Evolutionary conservation across 164 flowering plant genomes (phyloP).

Genomic region (Vitis rotundifolia): DNA sequence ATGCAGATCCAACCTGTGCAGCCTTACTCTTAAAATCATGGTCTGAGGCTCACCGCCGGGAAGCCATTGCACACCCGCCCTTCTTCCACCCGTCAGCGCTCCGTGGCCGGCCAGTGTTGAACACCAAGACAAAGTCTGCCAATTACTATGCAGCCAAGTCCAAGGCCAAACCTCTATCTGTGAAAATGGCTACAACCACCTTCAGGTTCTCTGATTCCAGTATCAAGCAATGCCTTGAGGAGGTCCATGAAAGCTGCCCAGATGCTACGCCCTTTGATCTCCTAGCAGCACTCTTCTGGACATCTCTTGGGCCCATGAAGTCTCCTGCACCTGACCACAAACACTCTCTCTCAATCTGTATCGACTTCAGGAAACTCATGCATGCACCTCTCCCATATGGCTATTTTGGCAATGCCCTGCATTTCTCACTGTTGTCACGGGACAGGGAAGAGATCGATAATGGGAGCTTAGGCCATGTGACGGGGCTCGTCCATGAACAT

Average conservation of each 20-base stretch:
- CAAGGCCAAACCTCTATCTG: constrained; percentile 9
- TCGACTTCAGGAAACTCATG: constrained; percentile 50
- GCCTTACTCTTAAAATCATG: constrained; percentile 60
- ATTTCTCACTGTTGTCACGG: constrained; percentile 45
- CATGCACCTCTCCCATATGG: constrained; percentile 47
- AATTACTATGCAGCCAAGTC: constrained; percentile 34
- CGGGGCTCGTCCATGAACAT: constrained; percentile 32
- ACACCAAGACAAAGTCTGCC: constrained; percentile 26
- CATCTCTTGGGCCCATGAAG: constrained; percentile 27
- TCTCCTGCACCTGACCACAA: not conserved
- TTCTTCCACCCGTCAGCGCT: constrained; percentile 37
- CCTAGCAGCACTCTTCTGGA: constrained; percentile 76
- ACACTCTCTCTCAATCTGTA: constrained; percentile 45
- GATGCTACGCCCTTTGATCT: constrained; percentile 68
- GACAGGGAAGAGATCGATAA: constrained; percentile 11
- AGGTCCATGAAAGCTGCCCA: constrained; percentile 42
- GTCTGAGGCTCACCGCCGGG: constrained; percentile 43
- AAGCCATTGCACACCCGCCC: constrained; percentile 47
- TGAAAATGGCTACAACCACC: constrained; percentile 54
- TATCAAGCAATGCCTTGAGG: constrained; percentile 41
- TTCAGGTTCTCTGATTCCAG: constrained; percentile 54
- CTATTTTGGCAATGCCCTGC: constrained; percentile 71
- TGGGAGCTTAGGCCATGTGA: constrained; percentile 26
- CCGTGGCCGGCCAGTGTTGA: constrained; percentile 20
- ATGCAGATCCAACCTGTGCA: constrained; percentile 57